A percentile compares a stretch with the other conserved stretches of the same genome.
Evolutionary conservation across 2,329 filamentous ascomycete genomes (phyloP).

Genomic region (Penicillium brasilianum): DNA sequence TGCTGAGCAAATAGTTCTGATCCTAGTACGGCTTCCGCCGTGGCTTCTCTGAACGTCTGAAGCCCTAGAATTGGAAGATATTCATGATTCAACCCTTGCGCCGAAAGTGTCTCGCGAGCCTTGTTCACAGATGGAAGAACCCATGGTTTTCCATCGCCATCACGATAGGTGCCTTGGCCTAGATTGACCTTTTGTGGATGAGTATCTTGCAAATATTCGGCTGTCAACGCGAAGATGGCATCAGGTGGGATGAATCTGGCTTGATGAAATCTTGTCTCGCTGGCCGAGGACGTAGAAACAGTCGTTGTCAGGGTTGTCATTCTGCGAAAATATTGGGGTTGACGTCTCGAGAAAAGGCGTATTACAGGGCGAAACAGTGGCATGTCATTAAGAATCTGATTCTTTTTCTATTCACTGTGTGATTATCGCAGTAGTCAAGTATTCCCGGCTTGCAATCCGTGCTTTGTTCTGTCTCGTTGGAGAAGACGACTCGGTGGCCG

Average conservation of each 20-base stretch:
- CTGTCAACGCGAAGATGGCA: conserved; percentile 33
- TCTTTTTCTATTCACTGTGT: neutral
- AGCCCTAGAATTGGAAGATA: conserved; percentile 94
- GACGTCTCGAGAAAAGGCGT: neutral
- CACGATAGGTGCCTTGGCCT: conserved; percentile 42
- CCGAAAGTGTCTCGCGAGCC: conserved; percentile 34
- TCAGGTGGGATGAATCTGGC: conserved; percentile 16
- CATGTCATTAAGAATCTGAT: neutral
- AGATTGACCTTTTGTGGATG: conserved; percentile 41
- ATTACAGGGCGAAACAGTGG: neutral
- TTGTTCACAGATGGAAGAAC: conserved; percentile 39
- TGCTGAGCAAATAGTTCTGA: neutral
- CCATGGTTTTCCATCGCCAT: conserved; percentile 43
- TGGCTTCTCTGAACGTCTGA: conserved; percentile 77
- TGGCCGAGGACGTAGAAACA: neutral
- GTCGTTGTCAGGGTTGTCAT: neutral
- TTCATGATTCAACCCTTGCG: conserved; percentile 90
- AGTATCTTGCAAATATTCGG: conserved; percentile 25
- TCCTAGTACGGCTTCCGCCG: conserved; percentile 83
- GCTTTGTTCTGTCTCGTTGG: neutral
- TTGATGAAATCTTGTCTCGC: neutral
- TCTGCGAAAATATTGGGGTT: neutral
- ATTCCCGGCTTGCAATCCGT: neutral
- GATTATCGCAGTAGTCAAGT: neutral
- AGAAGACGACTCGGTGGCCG: neutral